Conservation (phyloP, 2,329 filamentous ascomycete genomes). For the Malbranchea zuffiana region DNA sequence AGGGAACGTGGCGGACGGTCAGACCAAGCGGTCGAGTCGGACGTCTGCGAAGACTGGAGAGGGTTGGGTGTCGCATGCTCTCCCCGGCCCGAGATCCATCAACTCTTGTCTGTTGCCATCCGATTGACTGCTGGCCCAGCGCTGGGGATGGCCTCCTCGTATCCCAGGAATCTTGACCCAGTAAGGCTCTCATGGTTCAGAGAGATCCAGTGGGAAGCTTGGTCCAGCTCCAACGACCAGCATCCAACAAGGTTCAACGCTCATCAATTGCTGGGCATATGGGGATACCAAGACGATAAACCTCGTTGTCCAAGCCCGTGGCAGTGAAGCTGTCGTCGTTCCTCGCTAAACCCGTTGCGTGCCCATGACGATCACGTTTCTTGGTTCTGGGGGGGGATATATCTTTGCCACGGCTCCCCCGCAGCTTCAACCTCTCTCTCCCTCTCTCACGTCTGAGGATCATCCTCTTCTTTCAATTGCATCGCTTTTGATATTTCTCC, state of each 20-base stretch:
- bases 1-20: neutral
- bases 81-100: conserved; percentile 2
- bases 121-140: conserved; percentile 6
- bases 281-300: too few species aligned
- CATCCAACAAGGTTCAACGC: too few species aligned
- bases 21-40: neutral
- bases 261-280: too few species aligned
- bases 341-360: conserved; percentile 2
- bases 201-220: too few species aligned
- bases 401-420: conserved; percentile 5
- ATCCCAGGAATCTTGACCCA: too few species aligned
- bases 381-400: neutral
- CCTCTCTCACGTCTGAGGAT: conserved; percentile 3
- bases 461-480: neutral
- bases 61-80: conserved; percentile 7
- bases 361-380: conserved; percentile 7
- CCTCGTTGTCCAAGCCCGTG: too few species aligned
- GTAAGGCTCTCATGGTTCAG: too few species aligned
- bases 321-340: neutral
- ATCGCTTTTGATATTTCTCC: neutral
- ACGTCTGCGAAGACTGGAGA: neutral
- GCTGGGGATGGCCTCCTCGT: too few species aligned
- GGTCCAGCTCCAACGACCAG: too few species aligned
- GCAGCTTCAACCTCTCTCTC: conserved; percentile 1
- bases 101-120: neutral